Evolutionary conservation across 495 filamentous ascomycete genomes (phyloP), one percentile per base, ranked within the genome.

Genomic region (Penicillium cinerascens): DNA sequence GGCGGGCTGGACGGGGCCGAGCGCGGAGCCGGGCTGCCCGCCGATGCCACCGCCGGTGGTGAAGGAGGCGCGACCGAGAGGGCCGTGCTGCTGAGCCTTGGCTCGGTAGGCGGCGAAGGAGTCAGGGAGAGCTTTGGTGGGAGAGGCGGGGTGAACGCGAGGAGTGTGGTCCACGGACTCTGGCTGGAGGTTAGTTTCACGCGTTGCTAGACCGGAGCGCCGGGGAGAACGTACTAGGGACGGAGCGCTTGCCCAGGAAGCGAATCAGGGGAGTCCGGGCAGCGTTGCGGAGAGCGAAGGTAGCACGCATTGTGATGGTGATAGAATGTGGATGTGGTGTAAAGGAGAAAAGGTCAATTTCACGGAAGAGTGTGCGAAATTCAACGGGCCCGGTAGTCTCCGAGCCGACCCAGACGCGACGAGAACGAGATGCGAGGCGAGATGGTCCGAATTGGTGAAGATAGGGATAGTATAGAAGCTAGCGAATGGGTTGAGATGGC

Each of bases 11-110:
- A 97, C 77, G 15, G 85, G 72, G 17, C 91, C 91, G 16, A 95
- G 78, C 11, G 84, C 66, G 44, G 80, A 72, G 22, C 87, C 91
- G 1, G 88, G 57, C 33, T 70, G 65, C 40, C 82, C 79, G 45
- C 90, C 90, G 40, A 93, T 80, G 56, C 73, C 90, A 40, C 93
- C 79, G 57, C 73, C 75, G 44, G 77, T 78, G 37, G 66, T 64
- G 60, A 75, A 73, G 33, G 70, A 63, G 40, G 68, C 66, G 44
- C 64, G 65, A 67, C 69, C 66, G 42, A 97, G 83, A 9, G 93
- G 93, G 18, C 93, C 93, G 70, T 96, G 92, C 67, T 96, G 92
- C 70, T 91, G 87, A 22, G 92, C 95, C 72, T 90, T 89, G 66
- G 86, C 82, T 62, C 93, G 86, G 82, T 98, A 98, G 60, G 83